Base-by-base conservation (phyloP, 169 alveolate species). In the Amoebophrya sp. region DNA sequence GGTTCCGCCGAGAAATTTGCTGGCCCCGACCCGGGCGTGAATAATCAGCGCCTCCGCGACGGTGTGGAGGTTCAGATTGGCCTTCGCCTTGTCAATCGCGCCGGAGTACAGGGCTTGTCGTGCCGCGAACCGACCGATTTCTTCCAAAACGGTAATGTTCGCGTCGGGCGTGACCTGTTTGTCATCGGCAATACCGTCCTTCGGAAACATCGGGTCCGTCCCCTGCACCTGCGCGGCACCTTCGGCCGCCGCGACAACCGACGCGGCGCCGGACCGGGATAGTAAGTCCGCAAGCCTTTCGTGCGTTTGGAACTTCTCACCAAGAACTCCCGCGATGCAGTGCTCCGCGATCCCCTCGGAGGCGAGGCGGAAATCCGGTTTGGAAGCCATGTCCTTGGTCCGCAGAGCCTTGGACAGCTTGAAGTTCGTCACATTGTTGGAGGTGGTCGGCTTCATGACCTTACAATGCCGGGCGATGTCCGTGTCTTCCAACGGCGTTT, bases 51-150 rank as follows among this genome's bases (percentile, higher is more conserved):
- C 83, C 35, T 66, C 83, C 83, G 35, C 83, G 39, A 66, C 83
- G 35, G 32, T 25, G 35, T 7, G 10, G 35, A 66, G 83, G 83
- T 3, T 66, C 29, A 66, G 12, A 3, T n/a, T 25, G 39, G 1
- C 83, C 35, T 25, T 7, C 35, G 29, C 12, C 83, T 25, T 18
- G 32, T 66, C 35, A 2, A 66, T 0, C 12, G 1, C 83, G 7
- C 83, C 83, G 83, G 32, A 7, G 35, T 18, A 0, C 83, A 66
- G 83, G 32, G 83, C 83, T 25, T 66, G 83, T 18, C 83, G 83
- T 25, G 83, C 83, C 35, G 83, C 83, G 35, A 66, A 66, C 83
- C 83, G 83, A 66, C 83, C 83, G 32, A 66, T n/a, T 25, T 66
- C 83, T 25, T 66, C 83, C 35, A 66, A 25, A 7, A 66, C n/a